phyloP scores from a whole-genome alignment of 768 basidiomycete genomes.

The Psilocybe cyanescens region DNA sequence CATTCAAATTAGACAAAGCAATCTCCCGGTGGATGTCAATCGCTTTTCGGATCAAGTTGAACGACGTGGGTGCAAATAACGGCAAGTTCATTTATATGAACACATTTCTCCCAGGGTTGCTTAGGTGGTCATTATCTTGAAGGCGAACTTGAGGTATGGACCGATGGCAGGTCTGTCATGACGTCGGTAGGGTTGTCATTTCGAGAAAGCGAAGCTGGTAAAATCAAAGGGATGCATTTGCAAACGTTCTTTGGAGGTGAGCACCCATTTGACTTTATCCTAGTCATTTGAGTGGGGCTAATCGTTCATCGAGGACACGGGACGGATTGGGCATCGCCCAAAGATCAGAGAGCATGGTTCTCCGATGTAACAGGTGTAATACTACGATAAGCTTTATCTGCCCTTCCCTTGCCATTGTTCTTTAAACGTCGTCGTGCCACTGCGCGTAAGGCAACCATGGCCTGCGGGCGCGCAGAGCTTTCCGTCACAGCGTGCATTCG shows the following conservation, averaged over 20 bases:
- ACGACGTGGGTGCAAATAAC: constrained; percentile 59
- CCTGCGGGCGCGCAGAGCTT: too few species aligned
- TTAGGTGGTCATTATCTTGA: neutral
- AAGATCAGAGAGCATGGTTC: constrained; percentile 63
- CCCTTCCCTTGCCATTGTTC: too few species aligned
- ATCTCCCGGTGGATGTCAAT: constrained; percentile 63
- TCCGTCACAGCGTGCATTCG: too few species aligned
- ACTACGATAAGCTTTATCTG: constrained; percentile 12
- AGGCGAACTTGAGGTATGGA: constrained; percentile 71
- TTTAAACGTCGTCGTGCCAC: too few species aligned
- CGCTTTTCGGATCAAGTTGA: constrained; percentile 71
- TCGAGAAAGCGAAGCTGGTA: constrained; percentile 42
- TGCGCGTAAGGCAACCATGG: too few species aligned
- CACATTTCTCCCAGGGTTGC: neutral
- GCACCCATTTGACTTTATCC: constrained; percentile 10
- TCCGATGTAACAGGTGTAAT: constrained; percentile 56
- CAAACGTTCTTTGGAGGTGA: constrained; percentile 82
- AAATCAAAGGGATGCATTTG: constrained; percentile 71
- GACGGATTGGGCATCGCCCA: constrained; percentile 60
- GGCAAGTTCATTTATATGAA: constrained; percentile 39
- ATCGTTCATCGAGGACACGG: constrained; percentile 43
- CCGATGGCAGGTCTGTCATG: constrained; percentile 65
- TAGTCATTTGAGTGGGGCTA: neutral
- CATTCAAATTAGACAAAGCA: constrained; percentile 58
- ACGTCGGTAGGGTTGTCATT: constrained; percentile 50